Base-by-base conservation (phyloP, 139 green algal species). In the Desmodesmus armatus region DNA sequence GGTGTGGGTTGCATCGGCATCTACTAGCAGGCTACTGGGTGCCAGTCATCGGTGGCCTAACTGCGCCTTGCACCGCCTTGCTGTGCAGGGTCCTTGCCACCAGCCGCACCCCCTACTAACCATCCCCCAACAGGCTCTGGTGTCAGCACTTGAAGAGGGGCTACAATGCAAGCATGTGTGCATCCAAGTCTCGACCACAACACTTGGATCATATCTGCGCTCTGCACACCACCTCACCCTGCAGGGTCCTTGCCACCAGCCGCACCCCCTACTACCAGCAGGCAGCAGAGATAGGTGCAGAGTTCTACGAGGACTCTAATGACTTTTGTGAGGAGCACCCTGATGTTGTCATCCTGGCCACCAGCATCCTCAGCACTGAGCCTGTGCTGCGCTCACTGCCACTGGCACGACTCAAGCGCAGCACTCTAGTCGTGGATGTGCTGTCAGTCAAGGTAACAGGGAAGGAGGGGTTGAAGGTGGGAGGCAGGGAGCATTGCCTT, bases 251-350 rank as follows among this genome's bases (percentile, higher is more conserved):
- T 9, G 96, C 94, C 27, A 98, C 94, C 7, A 98, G 92, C 0
- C 92, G 97, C 13, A 90, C 86, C 0, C 88, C 94, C 47, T 99
- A 99, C 91, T 84, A 86, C 7, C 77, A 88, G 0, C 47, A 89
- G 2, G 97, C 97, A 0, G 63, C 73, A 6, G 81, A 91, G 35
- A 90, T 99, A 11, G 97, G 98, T 2, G 97, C 97, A 9, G 72
- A 88, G 0, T 99, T 94, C 88, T 99, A 95, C 82, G 53, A 78
- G 9, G 95, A 99, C 76, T 41, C 89, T 15, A 89, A 99, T 67
- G 97, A 99, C 86, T 99, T 99, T 74, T 98, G 94, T 70, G 97
- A 99, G 83, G 92, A 97, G 87, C 97, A 99, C 83, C 97, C 97
- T 1, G 97, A 99, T 63, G 95, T 99, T 25, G 97, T 99, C 33